phyloP scores from a whole-genome alignment of 176 grass and related monocot genomes.

The Metroxylon sagu region DNA sequence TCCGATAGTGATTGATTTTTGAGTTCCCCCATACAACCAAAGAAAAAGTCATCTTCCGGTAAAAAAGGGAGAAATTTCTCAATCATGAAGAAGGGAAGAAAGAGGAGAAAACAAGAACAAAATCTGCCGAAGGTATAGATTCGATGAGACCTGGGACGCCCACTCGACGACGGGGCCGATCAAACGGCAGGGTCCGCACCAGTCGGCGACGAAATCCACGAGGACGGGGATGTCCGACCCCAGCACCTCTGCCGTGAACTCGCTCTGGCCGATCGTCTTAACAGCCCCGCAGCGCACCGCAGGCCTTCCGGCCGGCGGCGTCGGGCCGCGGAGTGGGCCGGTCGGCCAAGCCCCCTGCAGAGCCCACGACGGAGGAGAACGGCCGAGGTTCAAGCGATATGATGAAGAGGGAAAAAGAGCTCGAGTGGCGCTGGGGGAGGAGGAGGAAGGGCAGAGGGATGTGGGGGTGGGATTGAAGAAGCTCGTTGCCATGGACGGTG shows the following conservation, averaged over 20 bases:
- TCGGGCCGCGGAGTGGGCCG: constrained; percentile 10
- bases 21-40: too few relatives aligned
- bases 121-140: too few relatives aligned
- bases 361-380: neutral
- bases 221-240: constrained; percentile 79
- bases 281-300: constrained; percentile 48
- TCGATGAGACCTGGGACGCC: constrained; percentile 49
- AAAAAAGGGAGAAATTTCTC: too few relatives aligned
- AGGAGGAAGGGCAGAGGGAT: too few relatives aligned
- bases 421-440: too few relatives aligned
- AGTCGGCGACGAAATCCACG: constrained; percentile 90
- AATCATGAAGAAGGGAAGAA: too few relatives aligned
- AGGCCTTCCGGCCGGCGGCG: constrained; percentile 17
- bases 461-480: too few relatives aligned
- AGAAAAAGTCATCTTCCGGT: too few relatives aligned
- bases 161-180: constrained; percentile 77
- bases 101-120: too few relatives aligned
- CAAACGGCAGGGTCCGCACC: constrained; percentile 95
- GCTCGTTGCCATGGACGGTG: too few relatives aligned
- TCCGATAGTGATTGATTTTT: too few relatives aligned
- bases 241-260: constrained; percentile 70
- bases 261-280: constrained; percentile 39
- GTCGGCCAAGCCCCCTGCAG: neutral
- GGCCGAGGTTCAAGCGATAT: neutral
- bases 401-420: too few relatives aligned